Evolutionary conservation across 495 filamentous ascomycete species (phyloP), one percentile per base, ranked within the genome.

Genomic region (Filosporella fistucella): DNA sequence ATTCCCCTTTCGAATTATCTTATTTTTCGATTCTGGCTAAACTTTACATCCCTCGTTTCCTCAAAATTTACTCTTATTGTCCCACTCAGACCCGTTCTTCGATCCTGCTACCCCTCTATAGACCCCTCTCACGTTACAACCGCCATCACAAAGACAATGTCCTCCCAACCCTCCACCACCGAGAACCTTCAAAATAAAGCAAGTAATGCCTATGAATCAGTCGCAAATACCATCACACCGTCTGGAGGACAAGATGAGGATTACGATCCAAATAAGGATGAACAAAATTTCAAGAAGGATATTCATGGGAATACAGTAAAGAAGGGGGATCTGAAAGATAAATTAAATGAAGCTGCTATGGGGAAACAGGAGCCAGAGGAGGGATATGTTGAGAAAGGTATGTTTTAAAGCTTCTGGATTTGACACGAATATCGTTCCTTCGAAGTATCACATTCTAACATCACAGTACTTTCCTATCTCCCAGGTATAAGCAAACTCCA

Each of bases 251-350:
- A 37, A 21, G 18, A 23, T n/a, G 4, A 1, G 13, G 32, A 13
- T 10, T 32, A 42, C 13, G 51, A 55, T 26, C 14, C 34, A 25
- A 23, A 39, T 18, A 26, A 56, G 38, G 48, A 56, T 17, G n/a
- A 18, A 13, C 4, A 25, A 9, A 52, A 57, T 28, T 57, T 49
- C 49, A 30, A 22, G 26, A 25, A 46, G 37, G 54, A 57, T 21
- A 10, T 16, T 10, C 49, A 49, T 18, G 49, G 54, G 13, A 57
- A 57, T 16, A 45, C 22, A 12, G 25, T 49, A 20, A 37, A 44
- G 25, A 51, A 54, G 32, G 55, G 55, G 12, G 50, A 50, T 47
- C 35, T 42, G 8, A 58, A 58, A 25, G 34, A 58, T 28, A 47
- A 51, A 23, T 37, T 58, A 20, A 51, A 47, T 29, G 22, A 50